These are phyloP conservation scores for Cryphonectria naterciae DNA, from an alignment of 2,329 filamentous ascomycete genomes.

Conservation along the genomic window DNA sequence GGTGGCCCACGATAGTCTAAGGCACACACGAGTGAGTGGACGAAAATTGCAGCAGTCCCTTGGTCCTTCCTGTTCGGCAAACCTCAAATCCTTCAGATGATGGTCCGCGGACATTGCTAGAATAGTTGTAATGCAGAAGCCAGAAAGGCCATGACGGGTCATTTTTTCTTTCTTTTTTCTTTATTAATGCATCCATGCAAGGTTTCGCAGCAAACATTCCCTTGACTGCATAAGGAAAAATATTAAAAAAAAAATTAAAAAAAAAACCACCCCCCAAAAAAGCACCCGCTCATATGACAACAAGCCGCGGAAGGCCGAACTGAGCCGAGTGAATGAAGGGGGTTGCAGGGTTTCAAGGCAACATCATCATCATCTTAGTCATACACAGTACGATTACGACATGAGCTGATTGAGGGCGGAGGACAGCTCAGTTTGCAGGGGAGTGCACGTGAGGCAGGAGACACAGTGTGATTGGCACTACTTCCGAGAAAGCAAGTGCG, in stretches of 20 bases:
- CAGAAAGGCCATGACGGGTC: neutral
- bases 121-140: neutral
- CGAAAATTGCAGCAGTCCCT: too few relatives aligned
- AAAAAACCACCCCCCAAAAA: neutral
- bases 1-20: neutral
- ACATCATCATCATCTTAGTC: neutral
- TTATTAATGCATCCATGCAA: neutral
- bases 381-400: constrained; percentile 2
- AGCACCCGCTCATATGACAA: neutral
- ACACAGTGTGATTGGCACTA: constrained; percentile 16
- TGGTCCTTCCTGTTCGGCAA: neutral
- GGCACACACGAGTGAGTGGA: neutral
- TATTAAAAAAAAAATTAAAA: too few relatives aligned
- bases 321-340: neutral
- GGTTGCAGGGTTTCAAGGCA: neutral
- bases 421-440: neutral
- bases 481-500: neutral
- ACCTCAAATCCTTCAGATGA: neutral
- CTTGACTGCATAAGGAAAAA: neutral
- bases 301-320: neutral
- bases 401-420: neutral
- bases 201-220: neutral
- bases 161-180: neutral
- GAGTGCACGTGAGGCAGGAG: neutral
- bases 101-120: neutral